Conservation (phyloP, 1,284 basidiomycete species). For the Taiwanofungus camphoratus region DNA sequence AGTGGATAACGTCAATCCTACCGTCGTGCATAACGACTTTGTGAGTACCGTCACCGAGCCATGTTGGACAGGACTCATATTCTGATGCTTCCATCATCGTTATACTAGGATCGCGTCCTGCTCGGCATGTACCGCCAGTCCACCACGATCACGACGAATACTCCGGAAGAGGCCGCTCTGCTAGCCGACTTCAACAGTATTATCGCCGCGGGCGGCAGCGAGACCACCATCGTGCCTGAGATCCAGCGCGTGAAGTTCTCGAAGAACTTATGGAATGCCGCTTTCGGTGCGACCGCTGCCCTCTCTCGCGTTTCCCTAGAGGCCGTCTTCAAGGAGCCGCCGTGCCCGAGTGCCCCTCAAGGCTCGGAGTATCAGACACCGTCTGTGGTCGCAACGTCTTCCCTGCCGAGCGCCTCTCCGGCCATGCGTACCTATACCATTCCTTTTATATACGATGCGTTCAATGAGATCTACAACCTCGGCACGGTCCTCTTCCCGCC, state of each 20-base stretch:
- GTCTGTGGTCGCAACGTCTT: conserved; percentile 19
- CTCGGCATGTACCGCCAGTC: conserved; percentile 48
- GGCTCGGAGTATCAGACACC: conserved; percentile 22
- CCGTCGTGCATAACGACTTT: conserved; percentile 45
- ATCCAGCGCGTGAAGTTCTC: conserved; percentile 55
- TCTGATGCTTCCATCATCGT: neutral
- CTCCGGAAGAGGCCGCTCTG: conserved; percentile 35
- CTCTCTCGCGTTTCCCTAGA: conserved; percentile 45
- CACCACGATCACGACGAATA: conserved; percentile 37
- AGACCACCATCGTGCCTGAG: conserved; percentile 44
- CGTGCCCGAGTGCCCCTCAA: conserved; percentile 9
- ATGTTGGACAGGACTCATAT: too few relatives aligned
- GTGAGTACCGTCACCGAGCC: too few relatives aligned
- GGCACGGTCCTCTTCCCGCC: conserved; percentile 46
- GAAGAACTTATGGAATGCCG: conserved; percentile 63
- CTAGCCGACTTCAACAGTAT: conserved; percentile 41
- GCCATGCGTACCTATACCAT: conserved; percentile 38
- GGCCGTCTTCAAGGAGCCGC: conserved; percentile 46
- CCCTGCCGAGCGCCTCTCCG: conserved; percentile 33
- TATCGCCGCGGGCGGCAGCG: conserved; percentile 42
- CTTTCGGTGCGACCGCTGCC: conserved; percentile 46
- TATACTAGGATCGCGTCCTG: conserved; percentile 39
- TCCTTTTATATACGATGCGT: conserved; percentile 37
- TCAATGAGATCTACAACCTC: conserved; percentile 42
- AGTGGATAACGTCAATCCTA: conserved; percentile 35